phyloP scores from a whole-genome alignment of 345 rosid species.

The Aurinia saxatilis region DNA sequence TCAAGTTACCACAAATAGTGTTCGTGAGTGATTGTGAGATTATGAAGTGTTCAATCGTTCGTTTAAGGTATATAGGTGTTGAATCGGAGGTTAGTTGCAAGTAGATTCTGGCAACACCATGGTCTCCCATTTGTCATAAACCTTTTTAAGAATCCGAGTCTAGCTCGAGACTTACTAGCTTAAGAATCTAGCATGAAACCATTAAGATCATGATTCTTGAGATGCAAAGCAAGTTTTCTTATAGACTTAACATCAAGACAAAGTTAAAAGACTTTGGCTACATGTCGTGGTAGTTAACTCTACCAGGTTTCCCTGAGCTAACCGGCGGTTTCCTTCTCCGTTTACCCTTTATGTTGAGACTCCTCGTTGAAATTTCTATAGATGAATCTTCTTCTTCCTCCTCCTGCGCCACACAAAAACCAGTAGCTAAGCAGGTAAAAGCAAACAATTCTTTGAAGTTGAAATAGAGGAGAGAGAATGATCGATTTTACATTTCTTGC shows the following conservation, averaged over 20 bases:
- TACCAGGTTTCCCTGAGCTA: constrained; percentile 19
- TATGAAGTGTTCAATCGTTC: too few species aligned
- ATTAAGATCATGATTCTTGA: constrained; percentile 1
- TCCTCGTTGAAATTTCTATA: constrained; percentile 13
- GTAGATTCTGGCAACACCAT: too few species aligned
- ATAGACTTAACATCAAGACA: background rate
- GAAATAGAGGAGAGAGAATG: background rate
- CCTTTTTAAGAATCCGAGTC: background rate
- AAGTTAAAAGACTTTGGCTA: background rate
- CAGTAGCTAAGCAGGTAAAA: background rate
- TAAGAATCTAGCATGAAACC: constrained; percentile 11
- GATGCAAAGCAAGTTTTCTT: background rate
- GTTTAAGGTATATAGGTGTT: too few species aligned
- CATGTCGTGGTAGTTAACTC: constrained; percentile 21
- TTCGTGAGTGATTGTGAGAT: too few species aligned
- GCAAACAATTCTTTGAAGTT: too few species aligned
- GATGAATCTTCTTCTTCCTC: constrained; percentile 1
- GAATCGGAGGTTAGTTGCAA: too few species aligned
- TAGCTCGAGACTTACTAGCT: constrained; percentile 9
- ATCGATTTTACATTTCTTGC: constrained; percentile 1
- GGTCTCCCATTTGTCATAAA: background rate
- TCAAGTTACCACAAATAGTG: too few species aligned
- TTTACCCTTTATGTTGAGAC: background rate
- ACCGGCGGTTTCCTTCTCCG: background rate
- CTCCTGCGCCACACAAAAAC: constrained; percentile 12